Conservation (phyloP, 1,284 basidiomycete species). For the Wolfiporia cocos region DNA sequence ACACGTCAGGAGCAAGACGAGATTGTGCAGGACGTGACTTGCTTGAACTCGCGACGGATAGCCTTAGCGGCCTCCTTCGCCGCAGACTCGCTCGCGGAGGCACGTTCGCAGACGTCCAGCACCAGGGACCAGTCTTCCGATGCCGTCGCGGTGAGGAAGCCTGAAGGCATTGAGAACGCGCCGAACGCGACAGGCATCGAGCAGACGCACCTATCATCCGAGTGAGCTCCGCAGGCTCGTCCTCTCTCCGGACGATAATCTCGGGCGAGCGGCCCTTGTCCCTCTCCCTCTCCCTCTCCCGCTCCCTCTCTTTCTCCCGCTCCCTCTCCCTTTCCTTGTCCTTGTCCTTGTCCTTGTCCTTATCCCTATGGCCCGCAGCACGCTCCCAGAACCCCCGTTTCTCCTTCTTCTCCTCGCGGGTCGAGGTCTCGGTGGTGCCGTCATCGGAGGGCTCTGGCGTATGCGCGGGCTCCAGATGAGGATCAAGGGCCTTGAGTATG, state of each 20-base stretch:
- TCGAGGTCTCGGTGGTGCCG: conserved; percentile 24
- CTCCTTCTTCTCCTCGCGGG: conserved; percentile 35
- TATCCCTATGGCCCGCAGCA: conserved; percentile 29
- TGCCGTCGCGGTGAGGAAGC: conserved; percentile 66
- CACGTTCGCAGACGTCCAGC: conserved; percentile 71
- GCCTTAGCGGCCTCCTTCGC: conserved; percentile 75
- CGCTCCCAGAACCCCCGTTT: conserved; percentile 51
- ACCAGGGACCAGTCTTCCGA: conserved; percentile 77
- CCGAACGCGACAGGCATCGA: not conserved
- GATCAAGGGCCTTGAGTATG: conserved; percentile 55
- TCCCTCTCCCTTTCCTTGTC: conserved; percentile 16
- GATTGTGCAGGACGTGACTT: conserved; percentile 22
- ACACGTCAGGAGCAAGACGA: not conserved
- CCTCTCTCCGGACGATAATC: too few species aligned
- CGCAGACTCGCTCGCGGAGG: conserved; percentile 54
- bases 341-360: conserved; percentile 20
- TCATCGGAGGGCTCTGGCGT: conserved; percentile 21
- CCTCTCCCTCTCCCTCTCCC: conserved; percentile 22
- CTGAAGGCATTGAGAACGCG: too few species aligned
- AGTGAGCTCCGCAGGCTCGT: conserved; percentile 48
- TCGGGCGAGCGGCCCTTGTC: too few species aligned
- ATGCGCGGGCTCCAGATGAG: conserved; percentile 26
- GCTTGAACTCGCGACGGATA: conserved; percentile 74
- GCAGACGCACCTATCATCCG: conserved; percentile 56
- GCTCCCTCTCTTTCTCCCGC: conserved; percentile 11